Evolutionary conservation across 1,284 basidiomycete genomes (phyloP).

Genomic region (Phylloboletellus chloephorus): DNA sequence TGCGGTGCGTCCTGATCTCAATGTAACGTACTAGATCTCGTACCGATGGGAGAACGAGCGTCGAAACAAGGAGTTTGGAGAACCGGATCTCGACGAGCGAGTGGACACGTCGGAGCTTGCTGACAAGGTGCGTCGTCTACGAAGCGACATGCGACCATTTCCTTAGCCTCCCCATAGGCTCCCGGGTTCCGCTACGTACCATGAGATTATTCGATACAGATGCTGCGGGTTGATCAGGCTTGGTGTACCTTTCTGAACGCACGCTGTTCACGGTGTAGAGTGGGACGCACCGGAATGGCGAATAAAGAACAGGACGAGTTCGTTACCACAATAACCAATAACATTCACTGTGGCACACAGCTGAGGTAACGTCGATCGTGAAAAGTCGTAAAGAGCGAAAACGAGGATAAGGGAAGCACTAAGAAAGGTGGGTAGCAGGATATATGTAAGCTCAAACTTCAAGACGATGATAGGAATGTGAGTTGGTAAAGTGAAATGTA

Average conservation of each 20-base stretch:
- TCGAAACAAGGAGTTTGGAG: conserved; percentile 52
- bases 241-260: no score
- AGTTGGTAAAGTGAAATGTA: conserved; percentile 3
- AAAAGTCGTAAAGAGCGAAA: conserved; percentile 5
- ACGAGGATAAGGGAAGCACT: background rate
- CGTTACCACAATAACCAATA: background rate
- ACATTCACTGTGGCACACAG: background rate
- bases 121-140: conserved; percentile 46
- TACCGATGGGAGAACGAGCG: conserved; percentile 58
- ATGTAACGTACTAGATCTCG: conserved; percentile 53
- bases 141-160: background rate
- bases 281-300: no score
- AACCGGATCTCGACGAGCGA: conserved; percentile 40
- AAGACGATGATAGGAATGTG: conserved; percentile 1
- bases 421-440: background rate
- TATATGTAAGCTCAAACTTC: background rate
- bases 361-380: conserved; percentile 3
- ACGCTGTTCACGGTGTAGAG: no score
- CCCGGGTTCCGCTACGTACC: conserved; percentile 26
- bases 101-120: conserved; percentile 66
- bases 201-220: no score
- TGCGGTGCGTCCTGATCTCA: background rate
- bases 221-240: no score
- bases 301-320: background rate
- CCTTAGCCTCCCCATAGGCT: conserved; percentile 14